Percentiles rank a stretch among this genome's conserved stretches.
phyloP scores from a whole-genome alignment of 75 land plant genomes.

The Pinus tabuliformis region DNA sequence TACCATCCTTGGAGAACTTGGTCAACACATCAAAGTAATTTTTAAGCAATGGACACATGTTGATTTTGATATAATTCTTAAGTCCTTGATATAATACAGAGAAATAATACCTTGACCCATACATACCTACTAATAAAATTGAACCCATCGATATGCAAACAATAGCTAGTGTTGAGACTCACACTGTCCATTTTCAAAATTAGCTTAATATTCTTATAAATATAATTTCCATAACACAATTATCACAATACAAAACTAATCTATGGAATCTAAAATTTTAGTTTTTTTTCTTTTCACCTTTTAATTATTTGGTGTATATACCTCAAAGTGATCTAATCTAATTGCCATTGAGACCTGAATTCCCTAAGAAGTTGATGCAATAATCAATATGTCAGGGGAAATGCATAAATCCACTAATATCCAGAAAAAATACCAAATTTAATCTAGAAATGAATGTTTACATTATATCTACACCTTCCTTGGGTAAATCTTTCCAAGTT shows the following conservation, averaged over 20 bases:
- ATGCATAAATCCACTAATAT: neutral
- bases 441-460: neutral
- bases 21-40: too few relatives aligned
- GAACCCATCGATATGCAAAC: conserved; percentile 64
- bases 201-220: neutral
- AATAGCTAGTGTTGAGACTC: conserved; percentile 62
- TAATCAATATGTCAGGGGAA: neutral
- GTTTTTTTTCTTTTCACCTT: conserved; percentile 32
- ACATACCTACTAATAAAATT: conserved; percentile 48
- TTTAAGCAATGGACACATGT: neutral
- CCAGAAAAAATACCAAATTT: neutral
- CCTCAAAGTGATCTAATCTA: conserved; percentile 49
- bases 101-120: neutral
- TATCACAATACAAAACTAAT: too few relatives aligned
- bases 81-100: neutral
- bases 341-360: conserved; percentile 77
- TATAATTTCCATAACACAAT: neutral
- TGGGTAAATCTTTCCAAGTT: conserved; percentile 77
- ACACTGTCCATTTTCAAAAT: conserved; percentile 23
- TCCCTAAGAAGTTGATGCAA: conserved; percentile 62
- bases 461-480: conserved; percentile 45
- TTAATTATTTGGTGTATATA: conserved; percentile 22
- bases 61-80: neutral
- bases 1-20: conserved; percentile 78
- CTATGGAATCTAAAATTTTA: neutral